Percentiles rank a stretch among this genome's conserved stretches.
These are phyloP conservation scores for Sugiyamaella marilandica DNA, from an alignment of 805 yeast genomes.

Conservation along the genomic window DNA sequence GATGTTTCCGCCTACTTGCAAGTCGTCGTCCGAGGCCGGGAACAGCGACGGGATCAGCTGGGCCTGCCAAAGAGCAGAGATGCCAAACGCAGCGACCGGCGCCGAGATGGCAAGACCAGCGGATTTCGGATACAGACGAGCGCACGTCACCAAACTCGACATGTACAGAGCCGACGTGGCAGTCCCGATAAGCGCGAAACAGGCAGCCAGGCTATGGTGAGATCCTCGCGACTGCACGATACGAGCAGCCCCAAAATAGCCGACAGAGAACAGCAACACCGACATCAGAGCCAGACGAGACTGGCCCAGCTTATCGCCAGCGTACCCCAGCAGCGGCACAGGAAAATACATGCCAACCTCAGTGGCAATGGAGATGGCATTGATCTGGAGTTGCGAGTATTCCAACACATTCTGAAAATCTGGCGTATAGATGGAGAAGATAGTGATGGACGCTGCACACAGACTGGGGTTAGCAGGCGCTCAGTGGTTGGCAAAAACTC, in stretches of 20 bases:
- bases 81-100: conserved; percentile 85
- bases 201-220: conserved; percentile 13
- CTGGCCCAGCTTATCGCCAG: conserved; percentile 85
- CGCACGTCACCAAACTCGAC: conserved; percentile 56
- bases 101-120: conserved; percentile 80
- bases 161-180: conserved; percentile 38
- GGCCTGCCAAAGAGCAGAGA: conserved; percentile 72
- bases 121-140: conserved; percentile 70
- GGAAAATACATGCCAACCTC: conserved; percentile 81
- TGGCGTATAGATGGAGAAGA: conserved; percentile 76
- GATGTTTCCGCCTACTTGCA: conserved; percentile 13
- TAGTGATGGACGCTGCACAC: conserved; percentile 74
- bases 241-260: conserved; percentile 51
- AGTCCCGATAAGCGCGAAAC: conserved; percentile 35
- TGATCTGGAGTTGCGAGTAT: conserved; percentile 62
- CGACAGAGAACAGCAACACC: conserved; percentile 58
- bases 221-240: conserved; percentile 28
- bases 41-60: conserved; percentile 44
- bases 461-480: conserved; percentile 42
- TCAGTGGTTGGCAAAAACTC: background rate
- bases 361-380: conserved; percentile 59
- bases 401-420: conserved; percentile 56
- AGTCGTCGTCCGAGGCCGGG: conserved; percentile 23
- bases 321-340: conserved; percentile 73
- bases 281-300: conserved; percentile 62